Evolutionary conservation across 1,139 yeast genomes (phyloP).

Genomic region (Candida sp.): DNA sequence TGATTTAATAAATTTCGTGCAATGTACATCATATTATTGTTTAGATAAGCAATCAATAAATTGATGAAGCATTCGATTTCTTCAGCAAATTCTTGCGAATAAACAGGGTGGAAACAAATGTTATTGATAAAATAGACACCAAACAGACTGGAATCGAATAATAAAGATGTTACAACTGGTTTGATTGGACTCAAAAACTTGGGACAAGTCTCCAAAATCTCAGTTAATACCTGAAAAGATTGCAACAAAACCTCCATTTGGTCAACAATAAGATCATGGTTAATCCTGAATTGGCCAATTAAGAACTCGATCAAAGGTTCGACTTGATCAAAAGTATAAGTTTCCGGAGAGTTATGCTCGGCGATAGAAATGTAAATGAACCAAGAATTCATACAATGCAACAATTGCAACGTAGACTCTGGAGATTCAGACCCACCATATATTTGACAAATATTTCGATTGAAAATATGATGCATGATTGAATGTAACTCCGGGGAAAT

Average conservation of each 20-base stretch:
- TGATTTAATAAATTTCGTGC: conserved; percentile 43
- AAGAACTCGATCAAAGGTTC: conserved; percentile 10
- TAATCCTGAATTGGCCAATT: conserved; percentile 17
- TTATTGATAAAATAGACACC: conserved; percentile 30
- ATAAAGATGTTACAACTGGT: conserved; percentile 15
- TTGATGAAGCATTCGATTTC: conserved; percentile 48
- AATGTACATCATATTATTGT: conserved; percentile 47
- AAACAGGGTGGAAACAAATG: conserved; percentile 17
- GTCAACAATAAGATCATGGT: conserved; percentile 6
- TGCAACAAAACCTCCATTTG: conserved; percentile 27
- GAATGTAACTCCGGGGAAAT: conserved; percentile 9
- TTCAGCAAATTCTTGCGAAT: conserved; percentile 33
- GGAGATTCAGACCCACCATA: conserved; percentile 9
- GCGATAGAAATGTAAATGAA: conserved; percentile 29
- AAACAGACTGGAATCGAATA: conserved; percentile 39
- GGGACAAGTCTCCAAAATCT: conserved; percentile 46
- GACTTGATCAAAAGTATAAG: conserved; percentile 20
- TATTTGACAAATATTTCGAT: conserved; percentile 1
- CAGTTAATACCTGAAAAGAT: conserved; percentile 37
- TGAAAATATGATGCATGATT: conserved; percentile 9
- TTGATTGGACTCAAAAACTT: conserved; percentile 30
- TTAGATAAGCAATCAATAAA: conserved; percentile 51
- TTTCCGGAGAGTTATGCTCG: conserved; percentile 29
- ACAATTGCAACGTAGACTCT: conserved; percentile 13
- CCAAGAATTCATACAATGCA: conserved; percentile 34